Evolutionary conservation across 257 asterid genomes (phyloP).

Genomic region (Nicotiana obtusifolia): DNA sequence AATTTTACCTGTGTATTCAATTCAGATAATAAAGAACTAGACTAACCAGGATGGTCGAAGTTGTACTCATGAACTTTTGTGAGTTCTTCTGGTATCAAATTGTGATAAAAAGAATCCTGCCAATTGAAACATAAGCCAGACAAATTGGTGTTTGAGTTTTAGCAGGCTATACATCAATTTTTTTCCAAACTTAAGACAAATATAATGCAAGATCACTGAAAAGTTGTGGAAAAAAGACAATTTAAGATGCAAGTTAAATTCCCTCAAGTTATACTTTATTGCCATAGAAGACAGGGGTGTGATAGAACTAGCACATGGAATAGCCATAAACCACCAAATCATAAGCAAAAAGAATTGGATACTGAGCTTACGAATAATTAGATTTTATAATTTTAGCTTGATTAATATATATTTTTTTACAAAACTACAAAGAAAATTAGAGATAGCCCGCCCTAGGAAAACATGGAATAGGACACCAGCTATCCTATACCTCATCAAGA

Average conservation of each 20-base stretch:
- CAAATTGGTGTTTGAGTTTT: background rate
- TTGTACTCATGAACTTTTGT: constrained; percentile 89
- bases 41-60: constrained; percentile 98
- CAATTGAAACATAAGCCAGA: constrained; percentile 12
- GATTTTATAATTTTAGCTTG: background rate
- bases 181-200: background rate
- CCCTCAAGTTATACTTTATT: background rate
- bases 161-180: background rate
- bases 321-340: background rate
- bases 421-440: background rate
- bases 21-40: background rate
- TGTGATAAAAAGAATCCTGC: constrained; percentile 95
- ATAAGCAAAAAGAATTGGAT: background rate
- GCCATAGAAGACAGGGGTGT: background rate
- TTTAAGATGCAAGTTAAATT: background rate
- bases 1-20: background rate
- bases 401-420: background rate
- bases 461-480: background rate
- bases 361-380: background rate
- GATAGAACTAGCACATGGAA: background rate
- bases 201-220: background rate
- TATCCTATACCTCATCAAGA: background rate
- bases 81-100: constrained; percentile 79
- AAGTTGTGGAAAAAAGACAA: background rate
- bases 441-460: background rate